Base-by-base conservation (phyloP, 495 filamentous ascomycete genomes). In the Neurospora sp. region DNA sequence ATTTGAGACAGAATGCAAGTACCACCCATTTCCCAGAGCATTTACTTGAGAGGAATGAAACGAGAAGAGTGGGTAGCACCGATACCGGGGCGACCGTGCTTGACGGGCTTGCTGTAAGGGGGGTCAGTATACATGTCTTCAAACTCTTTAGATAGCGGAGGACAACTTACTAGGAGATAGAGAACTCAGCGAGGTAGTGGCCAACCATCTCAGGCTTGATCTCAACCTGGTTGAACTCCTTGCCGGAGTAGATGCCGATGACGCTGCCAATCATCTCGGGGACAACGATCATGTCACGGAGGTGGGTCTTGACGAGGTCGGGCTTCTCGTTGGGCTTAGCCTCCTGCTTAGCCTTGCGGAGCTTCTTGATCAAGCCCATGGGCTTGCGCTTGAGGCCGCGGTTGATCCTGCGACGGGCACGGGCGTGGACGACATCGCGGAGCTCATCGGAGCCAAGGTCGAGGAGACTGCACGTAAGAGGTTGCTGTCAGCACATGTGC, bases 161-260 rank as follows among this genome's bases (percentile, higher is more conserved):
- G 27, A 66, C 42, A 62, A 94, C 94, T 80, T 92, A 97, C 94
- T 99, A 99, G 86, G 93, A 93, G 86, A 99, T 99, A 75, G 93
- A 97, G 89, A 99, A 99, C 88, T 99, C 96, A 82, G 88, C 96
- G 74, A 99, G 89, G 90, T 99, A 99, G 89, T 97, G 94, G 82
- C 96, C 96, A 86, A 99, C 96, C 96, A 99, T 99, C 90, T 99
- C 96, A 74, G 96, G 96, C 90, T 97, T 97, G 87, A 99, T 96
- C 85, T 99, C 96, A 78, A 99, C 94, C 89, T 97, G 94, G 90
- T 99, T 99, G 91, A 98, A 99, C 87, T 98, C 96, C 90, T 99
- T 99, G 84, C 96, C 96, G 75, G 93, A 96, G 90, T 99, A 99
- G 88, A 99, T 96, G 84, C 95, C 96, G 81, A 99, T 91, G 79